These are phyloP conservation scores for Rhododendron mucronatum DNA, from an alignment of 148 eudicot genomes.

Conservation along the genomic window DNA sequence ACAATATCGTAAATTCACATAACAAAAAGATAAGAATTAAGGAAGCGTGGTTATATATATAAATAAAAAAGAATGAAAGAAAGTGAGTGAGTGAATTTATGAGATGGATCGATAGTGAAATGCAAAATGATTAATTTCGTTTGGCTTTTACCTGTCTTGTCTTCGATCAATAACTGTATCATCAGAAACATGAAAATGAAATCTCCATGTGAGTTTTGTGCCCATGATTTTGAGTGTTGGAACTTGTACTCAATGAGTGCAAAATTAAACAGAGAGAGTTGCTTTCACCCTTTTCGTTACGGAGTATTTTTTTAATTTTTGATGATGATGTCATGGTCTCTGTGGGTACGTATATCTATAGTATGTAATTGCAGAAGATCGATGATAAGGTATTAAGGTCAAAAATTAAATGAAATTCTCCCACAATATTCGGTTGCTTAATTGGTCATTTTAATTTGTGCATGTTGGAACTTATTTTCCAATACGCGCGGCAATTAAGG, in stretches of 20 bases:
- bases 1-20: too few species aligned
- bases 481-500: too few species aligned
- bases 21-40: too few species aligned
- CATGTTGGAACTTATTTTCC: too few species aligned
- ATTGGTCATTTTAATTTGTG: too few species aligned
- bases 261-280: neutral
- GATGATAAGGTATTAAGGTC: neutral
- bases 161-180: neutral
- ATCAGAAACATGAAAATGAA: neutral
- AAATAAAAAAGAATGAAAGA: too few species aligned
- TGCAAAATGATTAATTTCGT: neutral
- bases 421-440: too few species aligned
- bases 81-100: too few species aligned
- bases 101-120: too few species aligned
- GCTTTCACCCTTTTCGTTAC: neutral
- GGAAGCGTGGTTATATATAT: too few species aligned
- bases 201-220: neutral
- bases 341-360: neutral
- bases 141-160: too few species aligned
- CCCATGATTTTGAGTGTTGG: slow-evolving; percentile 5
- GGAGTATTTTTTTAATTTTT: neutral
- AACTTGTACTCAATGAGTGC: slow-evolving; percentile 2
- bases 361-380: neutral
- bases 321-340: neutral
- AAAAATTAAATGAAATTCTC: neutral